phyloP scores from a whole-genome alignment of 2,329 filamentous ascomycete species.

The Pseudopyrenochaeta lycopersici region DNA sequence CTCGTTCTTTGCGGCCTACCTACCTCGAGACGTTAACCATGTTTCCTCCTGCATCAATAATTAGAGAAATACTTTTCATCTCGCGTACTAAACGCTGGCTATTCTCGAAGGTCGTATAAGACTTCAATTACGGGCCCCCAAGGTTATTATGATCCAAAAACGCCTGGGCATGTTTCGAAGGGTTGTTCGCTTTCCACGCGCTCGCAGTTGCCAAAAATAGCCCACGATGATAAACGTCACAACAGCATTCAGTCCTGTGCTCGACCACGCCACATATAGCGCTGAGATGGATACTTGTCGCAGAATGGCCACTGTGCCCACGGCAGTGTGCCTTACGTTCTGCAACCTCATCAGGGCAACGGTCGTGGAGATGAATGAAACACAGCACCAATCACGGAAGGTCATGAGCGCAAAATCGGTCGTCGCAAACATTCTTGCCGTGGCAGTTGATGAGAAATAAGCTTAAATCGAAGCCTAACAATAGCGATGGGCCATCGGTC shows the following conservation, averaged over 20 bases:
- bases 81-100: background rate
- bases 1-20: no score
- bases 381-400: background rate
- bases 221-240: conserved; percentile 4
- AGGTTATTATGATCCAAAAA: background rate
- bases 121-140: background rate
- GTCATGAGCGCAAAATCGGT: background rate
- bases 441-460: conserved; percentile 2
- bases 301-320: background rate
- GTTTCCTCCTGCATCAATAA: no score
- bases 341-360: background rate
- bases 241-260: background rate
- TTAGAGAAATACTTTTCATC: background rate
- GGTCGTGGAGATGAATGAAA: background rate
- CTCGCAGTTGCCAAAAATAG: conserved; percentile 11
- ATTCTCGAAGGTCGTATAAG: background rate
- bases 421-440: background rate
- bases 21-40: no score
- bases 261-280: background rate
- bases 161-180: background rate
- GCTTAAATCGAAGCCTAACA: conserved; percentile 6
- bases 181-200: background rate
- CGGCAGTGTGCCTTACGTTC: background rate
- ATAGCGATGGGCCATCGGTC: conserved; percentile 2
- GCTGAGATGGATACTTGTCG: background rate